These are phyloP conservation scores for Metschnikowia cubensis DNA, from an alignment of 805 yeast genomes.

Conservation along the genomic window DNA sequence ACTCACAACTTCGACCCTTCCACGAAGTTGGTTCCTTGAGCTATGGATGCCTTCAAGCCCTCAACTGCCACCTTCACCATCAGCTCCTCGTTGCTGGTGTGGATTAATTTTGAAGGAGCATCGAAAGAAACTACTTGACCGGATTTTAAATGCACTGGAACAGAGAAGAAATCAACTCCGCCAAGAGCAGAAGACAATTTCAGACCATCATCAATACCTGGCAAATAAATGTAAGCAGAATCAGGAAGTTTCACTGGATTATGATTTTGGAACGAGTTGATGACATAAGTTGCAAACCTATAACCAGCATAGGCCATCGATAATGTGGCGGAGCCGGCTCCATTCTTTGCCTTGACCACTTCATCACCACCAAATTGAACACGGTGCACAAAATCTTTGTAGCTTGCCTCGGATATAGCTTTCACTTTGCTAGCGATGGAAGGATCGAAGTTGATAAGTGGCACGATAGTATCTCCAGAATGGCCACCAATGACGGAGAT, in stretches of 20 bases:
- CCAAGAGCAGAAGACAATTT: slow-evolving; percentile 34
- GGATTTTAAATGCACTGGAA: slow-evolving; percentile 42
- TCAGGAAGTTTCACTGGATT: slow-evolving; percentile 30
- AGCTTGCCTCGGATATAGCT: slow-evolving; percentile 15
- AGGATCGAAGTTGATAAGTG: slow-evolving; percentile 26
- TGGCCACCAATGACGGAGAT: slow-evolving; percentile 45
- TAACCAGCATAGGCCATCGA: slow-evolving; percentile 23
- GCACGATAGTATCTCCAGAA: slow-evolving; percentile 46
- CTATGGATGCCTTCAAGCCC: slow-evolving; percentile 38
- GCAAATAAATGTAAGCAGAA: slow-evolving; percentile 51
- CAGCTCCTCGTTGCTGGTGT: slow-evolving; percentile 28
- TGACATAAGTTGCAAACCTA: slow-evolving; percentile 17
- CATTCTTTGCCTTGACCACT: slow-evolving; percentile 21
- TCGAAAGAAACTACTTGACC: slow-evolving; percentile 37
- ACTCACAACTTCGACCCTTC: slow-evolving; percentile 33
- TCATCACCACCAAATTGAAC: slow-evolving; percentile 23
- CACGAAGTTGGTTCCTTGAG: slow-evolving; percentile 40
- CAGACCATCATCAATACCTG: slow-evolving; percentile 49
- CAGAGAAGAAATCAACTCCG: slow-evolving; percentile 44
- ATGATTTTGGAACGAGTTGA: slow-evolving; percentile 11
- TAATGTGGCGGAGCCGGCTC: slow-evolving; percentile 21
- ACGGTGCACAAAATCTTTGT: slow-evolving; percentile 17
- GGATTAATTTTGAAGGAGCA: slow-evolving; percentile 32
- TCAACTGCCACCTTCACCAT: slow-evolving; percentile 35
- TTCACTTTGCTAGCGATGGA: slow-evolving; percentile 18